Conservation (phyloP, 257 asterid species). For the Rehmannia glutinosa region DNA sequence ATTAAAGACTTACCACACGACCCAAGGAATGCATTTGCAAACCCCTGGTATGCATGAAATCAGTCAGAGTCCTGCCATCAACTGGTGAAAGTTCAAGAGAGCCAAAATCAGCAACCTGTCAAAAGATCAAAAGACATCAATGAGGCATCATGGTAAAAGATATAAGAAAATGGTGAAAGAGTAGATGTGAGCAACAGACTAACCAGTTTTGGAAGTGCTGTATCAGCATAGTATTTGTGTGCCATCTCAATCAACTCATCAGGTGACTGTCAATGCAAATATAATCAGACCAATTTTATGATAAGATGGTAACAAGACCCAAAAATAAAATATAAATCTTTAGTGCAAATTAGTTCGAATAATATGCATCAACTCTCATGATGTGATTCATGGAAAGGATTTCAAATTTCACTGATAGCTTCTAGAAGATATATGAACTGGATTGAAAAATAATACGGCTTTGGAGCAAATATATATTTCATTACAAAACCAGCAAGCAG, state of each 20-base stretch:
- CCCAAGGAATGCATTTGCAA: conserved; percentile 74
- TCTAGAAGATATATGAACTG: too few relatives aligned
- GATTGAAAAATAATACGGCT: too few relatives aligned
- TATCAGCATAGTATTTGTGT: conserved; percentile 59
- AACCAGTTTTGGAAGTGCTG: conserved; percentile 77
- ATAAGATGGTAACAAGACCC: too few relatives aligned
- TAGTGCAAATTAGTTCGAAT: too few relatives aligned
- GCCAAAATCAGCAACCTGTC: conserved; percentile 83
- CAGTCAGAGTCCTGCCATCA: conserved; percentile 84
- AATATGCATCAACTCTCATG: too few relatives aligned
- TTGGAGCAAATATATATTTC: too few relatives aligned
- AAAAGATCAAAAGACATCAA: conserved; percentile 2
- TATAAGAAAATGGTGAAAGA: too few relatives aligned
- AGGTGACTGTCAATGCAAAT: conserved; percentile 51
- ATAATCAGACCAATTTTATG: conserved; percentile 23
- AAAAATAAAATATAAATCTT: too few relatives aligned
- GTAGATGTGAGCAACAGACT: conserved; percentile 14
- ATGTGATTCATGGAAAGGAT: too few relatives aligned
- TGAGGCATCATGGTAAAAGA: conserved; percentile 7
- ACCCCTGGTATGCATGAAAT: conserved; percentile 89
- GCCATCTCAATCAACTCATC: conserved; percentile 78
- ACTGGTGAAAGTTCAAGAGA: conserved; percentile 86
- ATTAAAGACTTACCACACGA: conserved; percentile 58
- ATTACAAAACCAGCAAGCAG: conserved; percentile 13
- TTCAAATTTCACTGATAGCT: too few relatives aligned